A percentile compares a stretch with the other conserved stretches of the same genome.
Conservation (phyloP, 495 filamentous ascomycete genomes). For the Penicillium pulvis region DNA sequence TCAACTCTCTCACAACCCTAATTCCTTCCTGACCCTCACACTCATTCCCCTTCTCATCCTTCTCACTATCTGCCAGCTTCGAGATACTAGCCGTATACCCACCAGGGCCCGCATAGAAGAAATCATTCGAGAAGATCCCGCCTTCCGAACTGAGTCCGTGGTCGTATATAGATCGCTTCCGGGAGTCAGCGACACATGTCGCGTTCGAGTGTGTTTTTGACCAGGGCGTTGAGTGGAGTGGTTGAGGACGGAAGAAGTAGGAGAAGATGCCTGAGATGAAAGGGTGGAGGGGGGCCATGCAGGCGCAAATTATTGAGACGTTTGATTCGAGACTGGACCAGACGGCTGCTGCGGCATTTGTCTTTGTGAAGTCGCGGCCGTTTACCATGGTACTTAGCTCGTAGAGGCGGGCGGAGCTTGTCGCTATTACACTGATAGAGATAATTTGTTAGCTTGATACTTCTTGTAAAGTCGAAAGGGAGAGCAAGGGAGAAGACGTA, state of each 20-base stretch:
- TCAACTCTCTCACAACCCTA: constrained; percentile 37
- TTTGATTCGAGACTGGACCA: constrained; percentile 89
- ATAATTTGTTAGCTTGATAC: background rate
- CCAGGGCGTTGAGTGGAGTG: constrained; percentile 17
- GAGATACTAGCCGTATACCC: constrained; percentile 33
- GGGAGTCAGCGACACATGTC: constrained; percentile 14
- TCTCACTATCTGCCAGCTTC: constrained; percentile 14
- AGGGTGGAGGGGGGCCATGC: constrained; percentile 80
- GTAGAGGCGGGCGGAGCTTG: constrained; percentile 35
- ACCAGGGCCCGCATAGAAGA: constrained; percentile 20
- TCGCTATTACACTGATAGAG: constrained; percentile 37
- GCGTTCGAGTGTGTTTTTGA: constrained; percentile 17
- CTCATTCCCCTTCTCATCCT: constrained; percentile 7
- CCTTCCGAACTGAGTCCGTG: constrained; percentile 10
- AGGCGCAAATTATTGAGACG: constrained; percentile 78
- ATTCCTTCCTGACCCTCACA: constrained; percentile 25
- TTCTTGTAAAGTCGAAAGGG: too few species aligned
- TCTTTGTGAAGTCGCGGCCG: constrained; percentile 27
- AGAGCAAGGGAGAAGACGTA: constrained; percentile 26
- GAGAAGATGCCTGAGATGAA: constrained; percentile 74
- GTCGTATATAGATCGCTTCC: constrained; percentile 23
- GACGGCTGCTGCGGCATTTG: constrained; percentile 51
- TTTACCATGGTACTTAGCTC: constrained; percentile 23
- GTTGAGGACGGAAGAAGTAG: constrained; percentile 27
- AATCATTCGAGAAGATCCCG: constrained; percentile 27